Evolutionary conservation across 2,329 filamentous ascomycete genomes (phyloP).

Genomic region (Fonsecaea nubica): DNA sequence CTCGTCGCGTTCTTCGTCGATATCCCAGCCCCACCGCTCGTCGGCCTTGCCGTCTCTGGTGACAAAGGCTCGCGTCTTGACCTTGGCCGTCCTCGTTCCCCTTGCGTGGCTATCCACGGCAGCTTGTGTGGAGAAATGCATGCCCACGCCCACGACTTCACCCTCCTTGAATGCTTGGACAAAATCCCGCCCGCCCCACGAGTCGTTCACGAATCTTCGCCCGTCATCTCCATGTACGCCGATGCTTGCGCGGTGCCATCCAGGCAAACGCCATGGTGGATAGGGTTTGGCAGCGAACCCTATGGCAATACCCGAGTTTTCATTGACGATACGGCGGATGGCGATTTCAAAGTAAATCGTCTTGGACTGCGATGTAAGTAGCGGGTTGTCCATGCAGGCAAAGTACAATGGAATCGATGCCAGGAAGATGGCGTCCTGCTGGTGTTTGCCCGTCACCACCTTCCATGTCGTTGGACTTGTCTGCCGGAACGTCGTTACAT

Average conservation of each 20-base stretch:
- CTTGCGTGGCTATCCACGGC: slow-evolving; percentile 16
- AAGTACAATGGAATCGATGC: slow-evolving; percentile 65
- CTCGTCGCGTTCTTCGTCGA: slow-evolving; percentile 65
- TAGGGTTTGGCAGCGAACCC: slow-evolving; percentile 68
- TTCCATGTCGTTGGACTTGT: slow-evolving; percentile 46
- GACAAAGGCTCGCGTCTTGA: slow-evolving; percentile 58
- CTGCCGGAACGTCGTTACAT: slow-evolving; percentile 21
- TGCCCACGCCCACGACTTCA: slow-evolving; percentile 66
- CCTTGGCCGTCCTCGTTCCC: slow-evolving; percentile 23
- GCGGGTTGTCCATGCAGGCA: slow-evolving; percentile 57
- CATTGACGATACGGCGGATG: slow-evolving; percentile 50
- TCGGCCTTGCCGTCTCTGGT: slow-evolving; percentile 62
- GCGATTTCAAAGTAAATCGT: slow-evolving; percentile 67
- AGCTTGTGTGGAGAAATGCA: slow-evolving; percentile 55
- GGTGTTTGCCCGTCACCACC: slow-evolving; percentile 52
- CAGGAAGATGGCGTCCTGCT: slow-evolving; percentile 59
- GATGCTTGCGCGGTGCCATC: slow-evolving; percentile 67
- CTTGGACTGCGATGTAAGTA: slow-evolving; percentile 53
- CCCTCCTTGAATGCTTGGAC: slow-evolving; percentile 59
- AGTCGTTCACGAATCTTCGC: slow-evolving; percentile 67
- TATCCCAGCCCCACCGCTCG: slow-evolving; percentile 59
- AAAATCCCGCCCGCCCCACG: slow-evolving; percentile 65
- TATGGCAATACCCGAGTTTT: slow-evolving; percentile 63
- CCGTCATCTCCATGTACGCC: slow-evolving; percentile 70
- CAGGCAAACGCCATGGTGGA: slow-evolving; percentile 66